Evolutionary conservation across 768 basidiomycete species (phyloP).

Genomic region (Inosperma sp.): DNA sequence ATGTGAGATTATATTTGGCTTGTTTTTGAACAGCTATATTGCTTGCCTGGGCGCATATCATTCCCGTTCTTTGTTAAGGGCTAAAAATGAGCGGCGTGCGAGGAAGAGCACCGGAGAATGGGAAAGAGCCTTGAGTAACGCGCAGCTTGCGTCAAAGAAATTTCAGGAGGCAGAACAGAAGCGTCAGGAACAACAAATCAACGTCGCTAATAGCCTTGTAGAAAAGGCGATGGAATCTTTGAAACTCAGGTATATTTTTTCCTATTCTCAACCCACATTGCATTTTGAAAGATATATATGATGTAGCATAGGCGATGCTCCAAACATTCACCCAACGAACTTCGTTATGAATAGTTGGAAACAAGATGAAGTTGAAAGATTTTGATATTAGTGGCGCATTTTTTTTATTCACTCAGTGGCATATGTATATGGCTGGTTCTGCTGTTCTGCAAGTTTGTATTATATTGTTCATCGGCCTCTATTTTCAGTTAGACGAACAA

Average conservation of each 20-base stretch:
- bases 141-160: neutral
- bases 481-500: too few species aligned
- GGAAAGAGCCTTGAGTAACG: conserved; percentile 5
- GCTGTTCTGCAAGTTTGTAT: too few species aligned
- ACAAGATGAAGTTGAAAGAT: conserved; percentile 2
- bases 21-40: conserved; percentile 12
- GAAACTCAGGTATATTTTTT: conserved; percentile 11
- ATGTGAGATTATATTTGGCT: conserved; percentile 17
- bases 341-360: conserved; percentile 14
- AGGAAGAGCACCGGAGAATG: conserved; percentile 8
- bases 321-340: conserved; percentile 12
- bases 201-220: conserved; percentile 1
- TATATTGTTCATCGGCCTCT: too few species aligned
- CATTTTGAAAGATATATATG: conserved; percentile 6
- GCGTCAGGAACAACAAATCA: conserved; percentile 5
- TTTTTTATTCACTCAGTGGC: too few species aligned
- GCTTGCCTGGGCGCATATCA: conserved; percentile 11
- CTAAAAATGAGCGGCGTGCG: neutral
- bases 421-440: too few species aligned
- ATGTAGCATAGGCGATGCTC: conserved; percentile 6
- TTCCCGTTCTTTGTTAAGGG: conserved; percentile 6
- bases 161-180: conserved; percentile 9
- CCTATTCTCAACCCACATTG: conserved; percentile 1
- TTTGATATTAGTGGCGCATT: too few species aligned
- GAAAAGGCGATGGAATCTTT: conserved; percentile 9